Percentiles rank a stretch among this genome's conserved stretches.
These are phyloP conservation scores for Rhododendron kiyosumense DNA, from an alignment of 148 eudicot species.

Conservation along the genomic window DNA sequence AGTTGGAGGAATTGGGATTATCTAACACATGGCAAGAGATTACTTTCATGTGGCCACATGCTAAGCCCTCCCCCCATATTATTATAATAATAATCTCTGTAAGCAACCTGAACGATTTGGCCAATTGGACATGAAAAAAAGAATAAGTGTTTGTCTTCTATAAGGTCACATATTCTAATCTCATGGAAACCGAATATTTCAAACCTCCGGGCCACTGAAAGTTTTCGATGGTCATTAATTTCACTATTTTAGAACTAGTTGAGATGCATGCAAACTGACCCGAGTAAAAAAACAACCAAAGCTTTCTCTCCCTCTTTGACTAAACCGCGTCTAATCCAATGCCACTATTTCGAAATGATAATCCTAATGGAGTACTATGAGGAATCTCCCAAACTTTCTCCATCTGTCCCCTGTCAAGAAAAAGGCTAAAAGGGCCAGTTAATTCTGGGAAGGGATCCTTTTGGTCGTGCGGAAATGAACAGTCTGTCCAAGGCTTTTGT, in stretches of 20 bases:
- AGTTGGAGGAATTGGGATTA: constrained; percentile 37
- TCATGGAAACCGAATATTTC: too few species aligned
- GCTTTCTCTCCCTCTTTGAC: constrained; percentile 32
- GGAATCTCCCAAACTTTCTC: background rate
- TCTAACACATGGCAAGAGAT: constrained; percentile 56
- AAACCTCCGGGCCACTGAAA: too few species aligned
- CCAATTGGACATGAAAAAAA: background rate
- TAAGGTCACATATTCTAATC: background rate
- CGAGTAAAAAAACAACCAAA: constrained; percentile 14
- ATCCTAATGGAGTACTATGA: background rate
- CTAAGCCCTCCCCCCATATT: constrained; percentile 48
- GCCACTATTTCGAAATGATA: constrained; percentile 10
- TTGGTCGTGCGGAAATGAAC: background rate
- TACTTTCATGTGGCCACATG: constrained; percentile 66
- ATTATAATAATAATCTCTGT: constrained; percentile 24
- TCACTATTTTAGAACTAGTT: too few species aligned
- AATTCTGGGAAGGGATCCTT: background rate
- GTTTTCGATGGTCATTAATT: too few species aligned
- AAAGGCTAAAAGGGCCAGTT: background rate
- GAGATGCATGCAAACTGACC: background rate
- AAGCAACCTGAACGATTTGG: background rate
- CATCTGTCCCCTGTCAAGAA: background rate
- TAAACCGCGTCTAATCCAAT: constrained; percentile 15
- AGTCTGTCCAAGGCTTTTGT: background rate
- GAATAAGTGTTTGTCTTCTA: too few species aligned